Evolutionary conservation across 495 filamentous ascomycete genomes (phyloP), one percentile per base, ranked within the genome.

Genomic region (Platismatia glauca): DNA sequence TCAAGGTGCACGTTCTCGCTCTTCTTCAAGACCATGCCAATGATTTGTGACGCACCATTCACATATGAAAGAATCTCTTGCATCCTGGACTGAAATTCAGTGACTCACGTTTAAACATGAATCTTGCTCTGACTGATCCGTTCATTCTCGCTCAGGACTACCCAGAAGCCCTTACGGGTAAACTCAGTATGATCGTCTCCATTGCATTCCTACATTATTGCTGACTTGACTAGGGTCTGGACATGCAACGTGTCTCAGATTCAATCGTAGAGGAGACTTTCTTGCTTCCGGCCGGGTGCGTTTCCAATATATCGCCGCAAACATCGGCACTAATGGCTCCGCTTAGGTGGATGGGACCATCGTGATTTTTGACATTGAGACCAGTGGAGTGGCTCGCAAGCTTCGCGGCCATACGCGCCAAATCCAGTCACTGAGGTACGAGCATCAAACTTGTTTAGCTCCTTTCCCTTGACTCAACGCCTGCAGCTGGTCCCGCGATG

Each of bases 311-410:
- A 52, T 55, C 46, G 9, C 33, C 15, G 9, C 33, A 38, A 18
- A 16, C 34, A 11, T 34, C 18, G 60, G 24, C 60, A 55, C 63
- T 72, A 50, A 71, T 31, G 37, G 55, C 58, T 58, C 8, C 27
- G 37, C 60, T 55, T 69, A 87, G 82, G 78, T 89, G 63, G 92
- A 97, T 76, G 94, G 94, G 66, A 91, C 87, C 20, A 88, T 97
- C 53, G 88, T 96, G 39, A 88, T 99, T 59, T 99, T 96, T 78
- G 94, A 99, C 71, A 81, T 97, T 48, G 95, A 97, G 71, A 97
- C 95, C 34, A 94, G 92, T 78, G 91, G 93, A 43, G 87, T 97
- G 22, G 94, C 94, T 46, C 86, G 91, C 60, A 97, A 97, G 72
- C 79, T 97, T 39, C 83, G 89, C 59, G 94, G 94, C 9, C 94